Base-by-base conservation (phyloP, 352 stramenopile genomes). In the Phytophthora pistaciae region DNA sequence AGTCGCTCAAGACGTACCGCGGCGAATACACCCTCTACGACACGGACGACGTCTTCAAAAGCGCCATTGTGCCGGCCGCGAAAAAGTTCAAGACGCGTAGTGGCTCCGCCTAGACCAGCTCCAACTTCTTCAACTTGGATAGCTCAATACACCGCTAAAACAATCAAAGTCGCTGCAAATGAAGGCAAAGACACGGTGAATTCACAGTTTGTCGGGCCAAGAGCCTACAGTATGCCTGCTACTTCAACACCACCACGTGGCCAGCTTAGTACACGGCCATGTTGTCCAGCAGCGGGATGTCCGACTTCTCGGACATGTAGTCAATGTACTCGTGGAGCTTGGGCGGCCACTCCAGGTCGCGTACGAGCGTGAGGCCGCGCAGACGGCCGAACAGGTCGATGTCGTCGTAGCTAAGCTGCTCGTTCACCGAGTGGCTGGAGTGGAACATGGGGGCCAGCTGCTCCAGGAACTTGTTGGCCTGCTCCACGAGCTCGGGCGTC, bases 321-420 rank as follows among this genome's bases (percentile, higher is more conserved):
- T 87, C 77, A 8, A 90, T 57, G 71, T 84, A 91, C 48, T 83
- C 80, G 20, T 77, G 75, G 18, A 91, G 54, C 59, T 88, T 87
- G 21, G 69, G 18, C 9, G 84, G 84, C 80, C 82, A 91, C 62
- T 79, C 46, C 40, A 91, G 27, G 50, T 75, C 82, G 46, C 86
- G 83, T 50, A 90, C 72, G 20, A 91, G 72, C 18, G 82, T 91
- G 20, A 91, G 71, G 0, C 77, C 75, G 36, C 82, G 82, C 20
- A 91, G 53, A 20, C 70, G 72, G 18, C 75, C 74, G 20, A 91
- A 91, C 7, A 91, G 61, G 44, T 81, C 73, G 44, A 91, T 77
- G 67, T 91, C 84, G 72, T 90, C 84, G 67, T 89, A 91, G 67
- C 84, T 88, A 5, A 88, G 58, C 14, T 54, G 64, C n/a, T 79